A percentile compares a stretch with the other conserved stretches of the same genome.
phyloP scores from a whole-genome alignment of 176 grass and related monocot genomes.

The Microstegium vimineum region DNA sequence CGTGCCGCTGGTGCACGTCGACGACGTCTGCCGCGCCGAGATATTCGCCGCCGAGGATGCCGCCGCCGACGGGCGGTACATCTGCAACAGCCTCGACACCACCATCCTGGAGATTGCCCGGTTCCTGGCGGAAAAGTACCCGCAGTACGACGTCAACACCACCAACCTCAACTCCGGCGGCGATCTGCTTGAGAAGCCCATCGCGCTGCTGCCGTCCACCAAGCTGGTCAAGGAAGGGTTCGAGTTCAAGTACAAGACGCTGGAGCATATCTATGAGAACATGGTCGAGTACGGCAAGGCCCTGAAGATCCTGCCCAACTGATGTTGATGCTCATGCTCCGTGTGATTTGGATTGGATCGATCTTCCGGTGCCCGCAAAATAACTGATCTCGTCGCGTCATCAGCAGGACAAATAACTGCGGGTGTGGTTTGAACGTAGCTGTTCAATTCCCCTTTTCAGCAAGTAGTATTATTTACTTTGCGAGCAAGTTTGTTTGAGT shows the following conservation, averaged over 20 bases:
- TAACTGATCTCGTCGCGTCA: too few relatives aligned
- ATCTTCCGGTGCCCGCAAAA: too few relatives aligned
- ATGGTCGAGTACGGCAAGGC: background rate
- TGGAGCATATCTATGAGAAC: background rate
- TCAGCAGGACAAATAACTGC: background rate
- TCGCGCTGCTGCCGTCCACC: slow-evolving; percentile 7
- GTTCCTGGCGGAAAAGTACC: too few relatives aligned
- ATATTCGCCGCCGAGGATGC: background rate
- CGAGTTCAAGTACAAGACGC: background rate
- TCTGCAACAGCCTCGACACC: background rate
- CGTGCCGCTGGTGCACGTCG: background rate
- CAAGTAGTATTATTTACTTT: too few relatives aligned
- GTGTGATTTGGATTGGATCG: too few relatives aligned
- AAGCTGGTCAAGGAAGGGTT: slow-evolving; percentile 24
- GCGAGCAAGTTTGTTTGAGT: too few relatives aligned
- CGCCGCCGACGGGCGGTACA: background rate
- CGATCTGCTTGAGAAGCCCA: background rate
- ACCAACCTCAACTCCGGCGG: too few relatives aligned
- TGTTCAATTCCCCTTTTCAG: too few relatives aligned
- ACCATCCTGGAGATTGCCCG: too few relatives aligned
- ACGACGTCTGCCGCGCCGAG: background rate
- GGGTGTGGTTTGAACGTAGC: too few relatives aligned
- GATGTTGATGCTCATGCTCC: background rate
- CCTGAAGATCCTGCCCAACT: background rate
- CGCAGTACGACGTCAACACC: too few relatives aligned